phyloP scores from a whole-genome alignment of 1,139 yeast species.

The Trichomonascaceae sp. region DNA sequence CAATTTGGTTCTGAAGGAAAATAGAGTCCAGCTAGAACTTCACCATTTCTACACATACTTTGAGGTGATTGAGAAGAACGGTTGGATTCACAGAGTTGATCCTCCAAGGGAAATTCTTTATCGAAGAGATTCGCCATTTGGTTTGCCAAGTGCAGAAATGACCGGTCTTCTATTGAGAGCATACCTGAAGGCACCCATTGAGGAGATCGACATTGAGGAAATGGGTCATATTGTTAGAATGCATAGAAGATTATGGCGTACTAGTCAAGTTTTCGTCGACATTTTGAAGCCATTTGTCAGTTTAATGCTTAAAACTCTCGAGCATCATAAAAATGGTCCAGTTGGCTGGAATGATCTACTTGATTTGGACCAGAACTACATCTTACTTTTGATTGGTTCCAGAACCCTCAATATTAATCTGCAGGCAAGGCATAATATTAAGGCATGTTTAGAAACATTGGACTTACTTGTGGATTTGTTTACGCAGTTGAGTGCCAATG shows the following conservation, averaged over 20 bases:
- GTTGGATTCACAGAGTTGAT: not conserved
- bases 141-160: conserved; percentile 3
- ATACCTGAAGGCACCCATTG: not conserved
- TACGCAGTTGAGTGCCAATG: not conserved
- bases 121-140: not conserved
- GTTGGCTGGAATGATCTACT: not conserved
- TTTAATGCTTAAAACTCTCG: not conserved
- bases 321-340: not conserved
- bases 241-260: conserved; percentile 5
- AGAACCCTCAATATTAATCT: conserved; percentile 3
- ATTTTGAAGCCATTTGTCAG: conserved; percentile 4
- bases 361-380: conserved; percentile 1
- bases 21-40: not conserved
- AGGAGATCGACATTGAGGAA: not conserved
- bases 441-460: conserved; percentile 1
- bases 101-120: not conserved
- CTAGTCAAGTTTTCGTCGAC: conserved; percentile 6
- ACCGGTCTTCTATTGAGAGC: conserved; percentile 1
- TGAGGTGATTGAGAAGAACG: not conserved
- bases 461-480: not conserved
- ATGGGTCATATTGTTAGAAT: not conserved
- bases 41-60: conserved; percentile 2
- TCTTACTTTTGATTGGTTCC: not conserved
- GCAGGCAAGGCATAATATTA: not conserved
- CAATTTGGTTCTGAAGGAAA: not conserved